Base-by-base conservation (phyloP, 2,329 filamentous ascomycete genomes). In the Penicillium sp. region DNA sequence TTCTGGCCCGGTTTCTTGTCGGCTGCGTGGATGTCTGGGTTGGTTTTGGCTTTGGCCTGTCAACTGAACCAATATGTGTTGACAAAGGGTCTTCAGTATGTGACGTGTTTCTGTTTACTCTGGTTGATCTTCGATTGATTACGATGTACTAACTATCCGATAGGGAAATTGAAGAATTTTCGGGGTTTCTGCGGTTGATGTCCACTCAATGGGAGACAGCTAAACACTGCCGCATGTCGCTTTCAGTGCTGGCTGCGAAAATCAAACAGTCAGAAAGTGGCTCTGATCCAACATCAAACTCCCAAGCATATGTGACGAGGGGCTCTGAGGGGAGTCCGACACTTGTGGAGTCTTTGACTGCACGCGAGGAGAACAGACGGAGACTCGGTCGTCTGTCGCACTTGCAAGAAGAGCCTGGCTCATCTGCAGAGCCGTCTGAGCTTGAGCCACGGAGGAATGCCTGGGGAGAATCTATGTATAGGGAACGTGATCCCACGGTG, bases 1-100 rank as follows among this genome's bases (percentile, higher is more conserved):
- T 76, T 77, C 60, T 74, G 75, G 64, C 75, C 75, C 0, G 73
- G 74, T 0, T 71, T 77, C 19, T 57, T 77, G 6, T 76, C 73
- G 1, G 75, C 75, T 0, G 72, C 72, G 1, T 77, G 74, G 71
- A 77, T 77, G 75, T 70, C 73, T 0, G 75, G 75, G 12, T 65
- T 77, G 6, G 73, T 77, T 5, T 69, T 77, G 51, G 75, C 74
- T 13, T 77, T 77, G 55, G 75, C 75, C 17, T 77, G 75, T 39
- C 75, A 77, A 47, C 55, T 77, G 7, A 70, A 70, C 13, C 75
- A 76, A 58, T 77, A 77, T 54, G 68, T 71, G 8, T 61, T 75
- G 41, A 54, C 58, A 0, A 73, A 74, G 41, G 75, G 72, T 1
- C 63, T 68, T 29, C 64, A 66, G 72, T 75, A 66, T 52, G 70